These are phyloP conservation scores for Galerina marginata DNA, from an alignment of 768 basidiomycete species.

Conservation along the genomic window DNA sequence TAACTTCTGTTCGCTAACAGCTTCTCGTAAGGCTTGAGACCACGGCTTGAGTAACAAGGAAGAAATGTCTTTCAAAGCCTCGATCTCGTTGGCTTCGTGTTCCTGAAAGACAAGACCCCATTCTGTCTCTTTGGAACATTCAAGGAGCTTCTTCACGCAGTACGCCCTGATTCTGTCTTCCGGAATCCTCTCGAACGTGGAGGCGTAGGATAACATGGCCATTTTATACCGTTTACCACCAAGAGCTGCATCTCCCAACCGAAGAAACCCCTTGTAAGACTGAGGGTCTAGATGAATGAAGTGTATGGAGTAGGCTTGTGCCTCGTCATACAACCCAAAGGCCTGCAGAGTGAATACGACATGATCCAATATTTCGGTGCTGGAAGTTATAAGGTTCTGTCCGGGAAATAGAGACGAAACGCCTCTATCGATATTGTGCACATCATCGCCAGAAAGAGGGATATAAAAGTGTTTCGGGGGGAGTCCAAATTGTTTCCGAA, in stretches of 20 bases:
- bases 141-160: slow-evolving; percentile 49
- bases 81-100: slow-evolving; percentile 47
- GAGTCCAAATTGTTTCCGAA: slow-evolving; percentile 54
- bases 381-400: not conserved
- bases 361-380: slow-evolving; percentile 17
- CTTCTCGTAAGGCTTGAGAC: slow-evolving; percentile 38
- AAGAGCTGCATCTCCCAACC: slow-evolving; percentile 53
- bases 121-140: slow-evolving; percentile 53
- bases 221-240: slow-evolving; percentile 43
- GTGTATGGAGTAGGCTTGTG: slow-evolving; percentile 36
- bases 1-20: slow-evolving; percentile 35
- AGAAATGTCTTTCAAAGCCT: slow-evolving; percentile 29
- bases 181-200: slow-evolving; percentile 43
- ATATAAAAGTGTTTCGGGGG: slow-evolving; percentile 62
- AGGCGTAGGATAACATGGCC: slow-evolving; percentile 61
- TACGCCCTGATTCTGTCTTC: slow-evolving; percentile 45
- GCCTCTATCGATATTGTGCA: slow-evolving; percentile 53
- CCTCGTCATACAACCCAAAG: slow-evolving; percentile 39
- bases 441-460: slow-evolving; percentile 47
- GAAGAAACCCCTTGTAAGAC: slow-evolving; percentile 52
- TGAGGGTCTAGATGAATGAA: slow-evolving; percentile 37
- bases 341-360: slow-evolving; percentile 45
- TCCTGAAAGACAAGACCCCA: slow-evolving; percentile 54
- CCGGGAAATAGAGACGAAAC: slow-evolving; percentile 45
- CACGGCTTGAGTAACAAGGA: slow-evolving; percentile 46